Percentiles rank a stretch among this genome's conserved stretches.
Evolutionary conservation across 257 asterid species (phyloP).

Genomic region (Capsicum rhomboideum): DNA sequence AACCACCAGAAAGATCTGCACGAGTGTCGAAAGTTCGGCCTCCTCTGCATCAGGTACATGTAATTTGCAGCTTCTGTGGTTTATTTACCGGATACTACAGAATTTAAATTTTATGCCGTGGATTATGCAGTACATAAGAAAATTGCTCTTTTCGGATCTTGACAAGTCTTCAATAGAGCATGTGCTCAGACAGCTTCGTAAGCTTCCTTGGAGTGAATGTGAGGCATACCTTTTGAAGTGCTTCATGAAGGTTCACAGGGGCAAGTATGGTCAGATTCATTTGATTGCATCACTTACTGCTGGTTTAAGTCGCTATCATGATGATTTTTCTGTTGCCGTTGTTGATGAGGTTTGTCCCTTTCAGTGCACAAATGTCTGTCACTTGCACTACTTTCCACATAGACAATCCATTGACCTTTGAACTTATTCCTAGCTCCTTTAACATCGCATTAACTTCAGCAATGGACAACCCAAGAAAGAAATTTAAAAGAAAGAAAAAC

Average conservation of each 20-base stretch:
- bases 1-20: constrained; percentile 99
- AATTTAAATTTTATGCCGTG: constrained; percentile 14
- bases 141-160: constrained; percentile 93
- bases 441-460: not conserved
- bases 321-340: constrained; percentile 83
- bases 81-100: constrained; percentile 1
- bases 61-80: constrained; percentile 3
- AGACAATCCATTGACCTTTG: not conserved
- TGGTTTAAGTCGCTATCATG: constrained; percentile 93
- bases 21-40: constrained; percentile 95
- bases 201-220: constrained; percentile 96
- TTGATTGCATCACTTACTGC: constrained; percentile 96
- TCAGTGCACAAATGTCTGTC: not conserved
- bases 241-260: constrained; percentile 95
- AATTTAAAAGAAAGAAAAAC: not conserved
- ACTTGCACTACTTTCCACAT: not conserved
- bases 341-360: constrained; percentile 81
- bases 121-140: constrained; percentile 77
- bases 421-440: not conserved
- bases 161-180: constrained; percentile 88
- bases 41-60: constrained; percentile 81
- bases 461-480: not conserved
- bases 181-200: constrained; percentile 87
- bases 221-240: constrained; percentile 81
- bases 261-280: constrained; percentile 97